Conservation (phyloP, 805 yeast genomes). For the Wickerhamiella kurtzmanii region DNA sequence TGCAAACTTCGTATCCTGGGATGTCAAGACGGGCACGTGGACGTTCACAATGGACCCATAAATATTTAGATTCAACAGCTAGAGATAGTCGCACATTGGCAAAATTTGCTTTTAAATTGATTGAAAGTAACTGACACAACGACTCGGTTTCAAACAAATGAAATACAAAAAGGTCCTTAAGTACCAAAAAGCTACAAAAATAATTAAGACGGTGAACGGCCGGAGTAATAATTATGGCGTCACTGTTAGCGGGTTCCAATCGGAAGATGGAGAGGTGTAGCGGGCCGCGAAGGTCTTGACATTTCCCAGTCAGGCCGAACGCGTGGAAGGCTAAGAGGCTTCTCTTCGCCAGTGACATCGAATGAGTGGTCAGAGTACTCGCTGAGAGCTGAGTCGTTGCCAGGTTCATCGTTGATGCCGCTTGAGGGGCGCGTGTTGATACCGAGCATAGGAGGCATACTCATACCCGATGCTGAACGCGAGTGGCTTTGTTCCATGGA, state of each 20-base stretch:
- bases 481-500: conserved; percentile 11
- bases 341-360: background rate
- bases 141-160: too few species aligned
- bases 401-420: background rate
- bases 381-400: background rate
- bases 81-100: too few species aligned
- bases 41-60: conserved; percentile 23
- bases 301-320: background rate
- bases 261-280: background rate
- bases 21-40: conserved; percentile 44
- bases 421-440: background rate
- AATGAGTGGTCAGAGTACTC: background rate
- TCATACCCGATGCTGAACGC: background rate
- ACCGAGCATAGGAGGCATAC: background rate
- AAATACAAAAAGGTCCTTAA: too few species aligned
- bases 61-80: too few species aligned
- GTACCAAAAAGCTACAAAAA: too few species aligned
- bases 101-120: too few species aligned
- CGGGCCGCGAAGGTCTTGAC: background rate
- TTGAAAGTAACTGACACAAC: too few species aligned
- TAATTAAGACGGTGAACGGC: background rate
- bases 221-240: background rate
- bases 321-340: conserved; percentile 1
- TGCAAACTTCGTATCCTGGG: conserved; percentile 59
- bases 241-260: background rate